Conservation (phyloP, 352 stramenopile species). For the Phytophthora ramorum region DNA sequence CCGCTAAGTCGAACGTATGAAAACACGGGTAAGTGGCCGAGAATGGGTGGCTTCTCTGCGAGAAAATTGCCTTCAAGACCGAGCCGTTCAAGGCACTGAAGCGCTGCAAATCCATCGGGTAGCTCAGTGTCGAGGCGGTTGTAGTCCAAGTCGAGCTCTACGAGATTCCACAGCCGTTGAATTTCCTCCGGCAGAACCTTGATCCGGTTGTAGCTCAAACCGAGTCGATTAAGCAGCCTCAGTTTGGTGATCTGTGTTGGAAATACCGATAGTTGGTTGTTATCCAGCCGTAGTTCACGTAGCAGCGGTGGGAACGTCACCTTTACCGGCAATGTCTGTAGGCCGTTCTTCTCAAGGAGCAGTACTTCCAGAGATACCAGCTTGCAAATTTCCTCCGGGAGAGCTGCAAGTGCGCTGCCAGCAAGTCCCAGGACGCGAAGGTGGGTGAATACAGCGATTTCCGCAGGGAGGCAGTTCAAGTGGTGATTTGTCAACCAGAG, state of each 20-base stretch:
- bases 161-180: conserved; percentile 59
- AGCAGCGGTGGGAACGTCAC: conserved; percentile 49
- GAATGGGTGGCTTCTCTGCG: conserved; percentile 18
- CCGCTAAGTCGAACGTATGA: conserved; percentile 58
- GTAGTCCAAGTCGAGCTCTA: conserved; percentile 73
- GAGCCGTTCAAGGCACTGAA: conserved; percentile 62
- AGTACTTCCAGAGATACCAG: conserved; percentile 56
- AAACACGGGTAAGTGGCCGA: conserved; percentile 44
- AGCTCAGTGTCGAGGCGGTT: conserved; percentile 56
- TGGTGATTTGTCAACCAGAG: conserved; percentile 78
- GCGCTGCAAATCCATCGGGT: conserved; percentile 42
- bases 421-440: conserved; percentile 67
- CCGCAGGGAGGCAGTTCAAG: conserved; percentile 46
- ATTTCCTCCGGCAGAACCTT: conserved; percentile 50
- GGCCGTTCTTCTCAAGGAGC: conserved; percentile 71
- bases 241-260: conserved; percentile 58
- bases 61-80: conserved; percentile 71
- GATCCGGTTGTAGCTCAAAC: conserved; percentile 67
- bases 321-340: conserved; percentile 46
- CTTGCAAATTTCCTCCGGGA: conserved; percentile 49
- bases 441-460: conserved; percentile 52
- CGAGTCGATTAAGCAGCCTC: conserved; percentile 59
- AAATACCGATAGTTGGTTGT: conserved; percentile 59
- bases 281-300: conserved; percentile 59
- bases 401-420: conserved; percentile 55